A percentile compares a stretch with the other conserved stretches of the same genome.
Evolutionary conservation across 148 eudicot genomes (phyloP).

Genomic region (Vaccinium macrocarpon): DNA sequence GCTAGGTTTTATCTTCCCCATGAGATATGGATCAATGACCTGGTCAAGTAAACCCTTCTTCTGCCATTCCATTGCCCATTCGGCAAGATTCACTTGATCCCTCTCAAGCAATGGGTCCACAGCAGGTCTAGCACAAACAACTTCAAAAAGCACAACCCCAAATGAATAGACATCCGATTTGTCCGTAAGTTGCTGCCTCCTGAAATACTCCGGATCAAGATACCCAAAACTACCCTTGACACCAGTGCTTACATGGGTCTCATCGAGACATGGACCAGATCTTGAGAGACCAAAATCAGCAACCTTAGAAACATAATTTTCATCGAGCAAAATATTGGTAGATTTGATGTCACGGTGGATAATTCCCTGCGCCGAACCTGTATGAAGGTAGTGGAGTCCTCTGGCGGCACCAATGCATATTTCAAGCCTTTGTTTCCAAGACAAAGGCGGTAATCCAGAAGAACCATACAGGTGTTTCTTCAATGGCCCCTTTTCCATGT

Average conservation of each 20-base stretch:
- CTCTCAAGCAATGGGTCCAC: conserved; percentile 74
- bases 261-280: conserved; percentile 75
- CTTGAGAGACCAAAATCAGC: conserved; percentile 96
- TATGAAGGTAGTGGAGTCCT: conserved; percentile 94
- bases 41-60: conserved; percentile 63
- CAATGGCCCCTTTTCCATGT: conserved; percentile 78
- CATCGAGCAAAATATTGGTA: conserved; percentile 89
- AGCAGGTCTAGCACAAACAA: conserved; percentile 93
- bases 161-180: conserved; percentile 94
- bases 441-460: conserved; percentile 40
- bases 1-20: conserved; percentile 52
- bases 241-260: conserved; percentile 97
- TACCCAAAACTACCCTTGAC: conserved; percentile 98
- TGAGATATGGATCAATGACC: conserved; percentile 59
- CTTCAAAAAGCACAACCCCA: conserved; percentile 88
- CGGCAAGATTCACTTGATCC: conserved; percentile 89
- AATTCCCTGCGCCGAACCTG: conserved; percentile 91
- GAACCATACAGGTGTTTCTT: conserved; percentile 76
- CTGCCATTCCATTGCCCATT: conserved; percentile 82
- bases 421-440: conserved; percentile 94
- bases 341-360: conserved; percentile 95
- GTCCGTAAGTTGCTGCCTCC: conserved; percentile 88
- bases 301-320: conserved; percentile 79
- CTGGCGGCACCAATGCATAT: conserved; percentile 94
- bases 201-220: conserved; percentile 88